phyloP scores from a whole-genome alignment of 192 early-diverging fungal species.

The Gaertneriomyces sp. region DNA sequence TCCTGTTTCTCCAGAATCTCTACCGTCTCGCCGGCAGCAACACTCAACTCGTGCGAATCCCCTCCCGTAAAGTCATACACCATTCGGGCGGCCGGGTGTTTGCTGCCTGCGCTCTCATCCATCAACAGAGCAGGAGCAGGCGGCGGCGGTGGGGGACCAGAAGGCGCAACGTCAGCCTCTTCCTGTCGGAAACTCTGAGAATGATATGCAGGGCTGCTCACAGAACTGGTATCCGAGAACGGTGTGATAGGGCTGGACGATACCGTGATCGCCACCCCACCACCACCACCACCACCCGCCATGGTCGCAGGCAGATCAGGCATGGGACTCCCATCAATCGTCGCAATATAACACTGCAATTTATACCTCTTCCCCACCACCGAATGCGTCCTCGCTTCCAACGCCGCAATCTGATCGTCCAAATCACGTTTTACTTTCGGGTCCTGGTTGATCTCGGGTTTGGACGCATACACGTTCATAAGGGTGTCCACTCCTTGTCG shows the following conservation, averaged over 20 bases:
- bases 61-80: constrained; percentile 42
- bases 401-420: constrained; percentile 27
- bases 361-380: constrained; percentile 29
- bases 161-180: neutral
- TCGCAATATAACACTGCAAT: constrained; percentile 32
- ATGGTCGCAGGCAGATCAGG: constrained; percentile 27
- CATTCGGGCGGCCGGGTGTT: neutral
- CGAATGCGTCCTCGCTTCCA: constrained; percentile 20
- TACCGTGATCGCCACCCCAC: no score
- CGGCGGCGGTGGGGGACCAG: constrained; percentile 2
- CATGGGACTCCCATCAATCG: constrained; percentile 31
- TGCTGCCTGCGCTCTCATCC: neutral
- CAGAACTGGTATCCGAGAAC: constrained; percentile 4
- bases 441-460: constrained; percentile 30
- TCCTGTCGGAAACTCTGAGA: no score
- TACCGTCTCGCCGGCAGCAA: constrained; percentile 30
- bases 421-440: constrained; percentile 32
- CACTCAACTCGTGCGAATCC: constrained; percentile 30
- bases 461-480: constrained; percentile 26
- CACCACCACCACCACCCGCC: no score
- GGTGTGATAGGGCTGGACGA: neutral
- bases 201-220: no score
- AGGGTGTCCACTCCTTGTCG: constrained; percentile 38
- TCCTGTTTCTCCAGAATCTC: constrained; percentile 45
- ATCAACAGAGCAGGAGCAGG: neutral